Conservation (phyloP, 805 yeast genomes). For the Yamadazyma takamatsuzukensis region DNA sequence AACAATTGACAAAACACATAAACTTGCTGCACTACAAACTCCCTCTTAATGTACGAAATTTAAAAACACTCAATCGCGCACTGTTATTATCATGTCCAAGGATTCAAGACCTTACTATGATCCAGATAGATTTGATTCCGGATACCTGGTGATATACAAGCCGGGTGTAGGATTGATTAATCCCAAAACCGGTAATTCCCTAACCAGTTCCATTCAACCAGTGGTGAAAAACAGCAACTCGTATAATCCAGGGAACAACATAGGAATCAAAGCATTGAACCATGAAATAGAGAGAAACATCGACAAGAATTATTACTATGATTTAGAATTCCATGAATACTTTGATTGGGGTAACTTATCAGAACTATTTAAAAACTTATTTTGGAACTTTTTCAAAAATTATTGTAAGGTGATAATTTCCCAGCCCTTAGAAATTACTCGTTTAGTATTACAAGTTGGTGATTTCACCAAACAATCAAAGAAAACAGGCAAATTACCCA, state of each 20-base stretch:
- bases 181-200: conserved; percentile 36
- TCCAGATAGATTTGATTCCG: conserved; percentile 63
- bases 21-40: no score
- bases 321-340: conserved; percentile 64
- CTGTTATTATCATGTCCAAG: conserved; percentile 3
- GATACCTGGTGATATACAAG: conserved; percentile 55
- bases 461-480: conserved; percentile 38
- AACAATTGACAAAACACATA: no score
- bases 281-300: conserved; percentile 7
- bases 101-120: conserved; percentile 66
- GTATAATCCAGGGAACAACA: conserved; percentile 11
- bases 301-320: conserved; percentile 48
- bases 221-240: conserved; percentile 10
- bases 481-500: conserved; percentile 12
- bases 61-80: conserved; percentile 1
- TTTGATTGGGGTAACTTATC: conserved; percentile 56
- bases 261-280: conserved; percentile 12
- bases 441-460: conserved; percentile 79
- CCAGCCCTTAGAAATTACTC: conserved; percentile 86
- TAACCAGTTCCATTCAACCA: conserved; percentile 23
- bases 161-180: conserved; percentile 62
- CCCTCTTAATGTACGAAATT: no score
- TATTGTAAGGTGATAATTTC: conserved; percentile 67
- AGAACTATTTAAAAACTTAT: conserved; percentile 53
- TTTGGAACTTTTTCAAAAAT: conserved; percentile 59